Conservation (phyloP, 768 basidiomycete species). For the Tricholoma flavovirens region DNA sequence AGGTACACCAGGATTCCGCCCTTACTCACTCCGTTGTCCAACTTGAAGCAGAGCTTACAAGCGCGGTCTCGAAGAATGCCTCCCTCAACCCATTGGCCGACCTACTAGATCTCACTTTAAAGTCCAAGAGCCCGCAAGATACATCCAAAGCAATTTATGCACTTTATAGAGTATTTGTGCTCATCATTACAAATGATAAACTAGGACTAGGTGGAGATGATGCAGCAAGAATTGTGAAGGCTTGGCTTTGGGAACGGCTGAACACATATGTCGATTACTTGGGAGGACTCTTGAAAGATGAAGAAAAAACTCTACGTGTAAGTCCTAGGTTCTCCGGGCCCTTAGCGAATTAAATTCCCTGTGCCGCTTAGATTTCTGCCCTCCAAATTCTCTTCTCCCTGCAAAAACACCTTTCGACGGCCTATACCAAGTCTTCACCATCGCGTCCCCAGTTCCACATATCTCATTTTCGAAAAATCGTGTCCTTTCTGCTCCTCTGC, state of each 20-base stretch:
- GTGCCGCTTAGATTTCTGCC: constrained; percentile 49
- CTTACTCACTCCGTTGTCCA: constrained; percentile 12
- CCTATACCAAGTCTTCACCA: constrained; percentile 40
- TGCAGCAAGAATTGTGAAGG: constrained; percentile 58
- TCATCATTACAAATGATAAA: constrained; percentile 35
- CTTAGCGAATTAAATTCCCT: background rate
- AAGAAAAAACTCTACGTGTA: constrained; percentile 72
- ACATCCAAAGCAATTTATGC: constrained; percentile 77
- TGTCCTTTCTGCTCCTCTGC: constrained; percentile 54
- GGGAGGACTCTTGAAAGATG: constrained; percentile 65
- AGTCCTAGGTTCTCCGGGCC: constrained; percentile 21
- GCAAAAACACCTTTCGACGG: constrained; percentile 71
- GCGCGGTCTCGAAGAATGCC: constrained; percentile 44
- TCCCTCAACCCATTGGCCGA: constrained; percentile 79
- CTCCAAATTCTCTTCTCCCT: constrained; percentile 74
- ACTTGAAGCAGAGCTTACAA: constrained; percentile 52
- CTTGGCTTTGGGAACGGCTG: constrained; percentile 77
- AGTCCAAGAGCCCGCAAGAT: constrained; percentile 44
- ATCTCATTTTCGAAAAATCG: constrained; percentile 61
- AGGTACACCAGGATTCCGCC: constrained; percentile 28
- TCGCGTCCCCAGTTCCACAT: constrained; percentile 61
- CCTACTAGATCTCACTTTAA: constrained; percentile 54
- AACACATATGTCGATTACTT: constrained; percentile 67
- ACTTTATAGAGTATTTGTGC: constrained; percentile 48
- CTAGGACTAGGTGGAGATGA: constrained; percentile 46